These are phyloP conservation scores for Vitellaria paradoxa DNA, from an alignment of 179 eudicot species.

Conservation along the genomic window DNA sequence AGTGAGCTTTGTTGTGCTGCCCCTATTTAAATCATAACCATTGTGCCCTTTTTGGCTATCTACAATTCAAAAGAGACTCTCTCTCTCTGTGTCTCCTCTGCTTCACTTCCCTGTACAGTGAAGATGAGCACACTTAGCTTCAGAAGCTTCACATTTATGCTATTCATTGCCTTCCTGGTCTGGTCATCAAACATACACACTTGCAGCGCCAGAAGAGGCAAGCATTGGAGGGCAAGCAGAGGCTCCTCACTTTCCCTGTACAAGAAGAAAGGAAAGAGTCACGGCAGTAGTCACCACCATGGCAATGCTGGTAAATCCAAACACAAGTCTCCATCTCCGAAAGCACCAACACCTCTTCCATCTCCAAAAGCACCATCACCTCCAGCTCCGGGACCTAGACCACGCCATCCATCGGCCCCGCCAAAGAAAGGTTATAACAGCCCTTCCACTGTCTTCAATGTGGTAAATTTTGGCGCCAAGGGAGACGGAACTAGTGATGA, in stretches of 20 bases:
- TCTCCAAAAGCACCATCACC: conserved; percentile 6
- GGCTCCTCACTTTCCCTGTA: conserved; percentile 25
- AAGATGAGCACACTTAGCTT: conserved; percentile 36
- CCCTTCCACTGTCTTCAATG: conserved; percentile 37
- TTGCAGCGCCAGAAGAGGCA: conserved; percentile 61
- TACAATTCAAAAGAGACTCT: conserved; percentile 13
- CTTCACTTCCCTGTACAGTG: neutral
- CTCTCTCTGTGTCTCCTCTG: conserved; percentile 3
- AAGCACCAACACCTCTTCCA: conserved; percentile 13
- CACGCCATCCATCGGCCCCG: neutral
- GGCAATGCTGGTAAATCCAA: conserved; percentile 33
- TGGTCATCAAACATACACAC: conserved; percentile 37
- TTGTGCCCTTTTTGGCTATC: conserved; percentile 24
- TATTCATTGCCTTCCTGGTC: conserved; percentile 40
- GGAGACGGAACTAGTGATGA: conserved; percentile 73
- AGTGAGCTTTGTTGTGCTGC: conserved; percentile 22
- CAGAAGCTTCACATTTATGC: conserved; percentile 42
- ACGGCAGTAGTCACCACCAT: conserved; percentile 35
- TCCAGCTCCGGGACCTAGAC: conserved; percentile 9
- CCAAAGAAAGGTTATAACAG: conserved; percentile 22
- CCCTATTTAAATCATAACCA: conserved; percentile 52
- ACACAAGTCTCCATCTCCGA: conserved; percentile 32
- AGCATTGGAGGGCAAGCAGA: conserved; percentile 53
- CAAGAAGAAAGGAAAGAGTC: conserved; percentile 32
- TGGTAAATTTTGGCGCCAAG: conserved; percentile 70